Evolutionary conservation across 371 early-diverging fungal genomes (phyloP).

Genomic region (Blakeslea trispora): DNA sequence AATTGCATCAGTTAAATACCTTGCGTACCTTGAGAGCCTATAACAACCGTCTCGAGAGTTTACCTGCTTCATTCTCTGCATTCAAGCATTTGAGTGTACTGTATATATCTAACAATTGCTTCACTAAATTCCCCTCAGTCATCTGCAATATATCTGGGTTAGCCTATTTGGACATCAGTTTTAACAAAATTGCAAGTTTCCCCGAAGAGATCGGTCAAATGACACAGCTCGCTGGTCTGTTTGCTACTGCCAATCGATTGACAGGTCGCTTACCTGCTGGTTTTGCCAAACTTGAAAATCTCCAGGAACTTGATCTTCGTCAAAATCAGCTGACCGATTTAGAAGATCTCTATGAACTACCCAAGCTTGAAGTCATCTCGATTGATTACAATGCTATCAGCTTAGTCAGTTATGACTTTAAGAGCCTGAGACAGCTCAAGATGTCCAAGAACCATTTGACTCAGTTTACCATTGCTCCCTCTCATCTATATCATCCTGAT

Average conservation of each 20-base stretch:
- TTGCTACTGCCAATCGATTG: conserved; percentile 75
- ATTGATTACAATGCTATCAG: conserved; percentile 72
- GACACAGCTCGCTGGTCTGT: conserved; percentile 59
- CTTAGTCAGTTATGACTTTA: conserved; percentile 45
- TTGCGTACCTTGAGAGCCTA: conserved; percentile 65
- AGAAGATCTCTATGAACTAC: conserved; percentile 58
- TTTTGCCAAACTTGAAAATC: conserved; percentile 60
- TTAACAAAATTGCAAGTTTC: conserved; percentile 76
- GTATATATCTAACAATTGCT: conserved; percentile 80
- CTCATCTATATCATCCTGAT: conserved; percentile 5
- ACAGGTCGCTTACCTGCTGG: conserved; percentile 68
- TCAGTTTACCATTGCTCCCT: conserved; percentile 38
- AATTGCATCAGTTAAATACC: conserved; percentile 56
- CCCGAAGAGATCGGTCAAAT: conserved; percentile 78
- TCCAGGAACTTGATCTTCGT: conserved; percentile 76
- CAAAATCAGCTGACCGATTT: conserved; percentile 73
- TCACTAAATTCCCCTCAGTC: conserved; percentile 50
- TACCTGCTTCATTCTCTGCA: conserved; percentile 61
- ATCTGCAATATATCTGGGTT: conserved; percentile 59
- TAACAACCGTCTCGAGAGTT: conserved; percentile 69
- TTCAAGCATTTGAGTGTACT: conserved; percentile 64
- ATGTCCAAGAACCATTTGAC: conserved; percentile 63
- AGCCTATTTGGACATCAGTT: conserved; percentile 77
- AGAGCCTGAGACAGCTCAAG: conserved; percentile 41
- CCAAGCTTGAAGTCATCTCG: conserved; percentile 62